Conservation (phyloP, 2,329 filamentous ascomycete species). For the Hypocrella siamensis region DNA sequence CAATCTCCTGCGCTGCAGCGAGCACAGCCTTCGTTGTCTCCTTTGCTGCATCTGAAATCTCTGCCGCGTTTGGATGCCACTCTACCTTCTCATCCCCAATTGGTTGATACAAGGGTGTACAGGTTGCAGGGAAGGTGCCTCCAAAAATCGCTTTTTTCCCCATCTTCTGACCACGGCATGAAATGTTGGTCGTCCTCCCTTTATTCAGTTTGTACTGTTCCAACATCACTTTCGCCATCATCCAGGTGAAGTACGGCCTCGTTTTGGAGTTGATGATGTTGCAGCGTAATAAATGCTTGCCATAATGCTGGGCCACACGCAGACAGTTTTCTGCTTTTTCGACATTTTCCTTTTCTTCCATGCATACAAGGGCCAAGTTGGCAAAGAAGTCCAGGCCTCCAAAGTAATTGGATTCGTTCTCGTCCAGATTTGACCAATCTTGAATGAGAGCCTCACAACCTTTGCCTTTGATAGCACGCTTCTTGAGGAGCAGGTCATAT, state of each 20-base stretch:
- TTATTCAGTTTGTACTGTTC: background rate
- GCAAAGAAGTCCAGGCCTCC: constrained; percentile 2
- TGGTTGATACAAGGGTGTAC: background rate
- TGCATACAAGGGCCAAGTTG: background rate
- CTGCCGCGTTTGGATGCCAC: background rate
- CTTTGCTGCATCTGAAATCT: background rate
- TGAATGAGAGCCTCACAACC: background rate
- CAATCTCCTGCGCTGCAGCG: background rate
- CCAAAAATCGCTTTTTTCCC: background rate
- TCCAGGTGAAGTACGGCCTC: background rate
- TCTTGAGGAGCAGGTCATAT: background rate
- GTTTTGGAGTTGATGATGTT: background rate
- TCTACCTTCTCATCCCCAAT: background rate
- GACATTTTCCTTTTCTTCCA: background rate
- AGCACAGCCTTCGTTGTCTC: background rate
- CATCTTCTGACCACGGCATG: background rate
- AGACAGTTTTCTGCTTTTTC: background rate
- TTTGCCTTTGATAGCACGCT: background rate
- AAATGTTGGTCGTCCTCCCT: background rate
- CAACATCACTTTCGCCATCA: constrained; percentile 1
- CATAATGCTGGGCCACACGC: background rate
- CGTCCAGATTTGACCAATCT: constrained; percentile 1
- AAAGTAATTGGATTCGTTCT: constrained; percentile 1
- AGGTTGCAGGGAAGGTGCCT: background rate
- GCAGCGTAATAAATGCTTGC: background rate